Conservation (phyloP, 164 flowering plant genomes). For the Sedum album region DNA sequence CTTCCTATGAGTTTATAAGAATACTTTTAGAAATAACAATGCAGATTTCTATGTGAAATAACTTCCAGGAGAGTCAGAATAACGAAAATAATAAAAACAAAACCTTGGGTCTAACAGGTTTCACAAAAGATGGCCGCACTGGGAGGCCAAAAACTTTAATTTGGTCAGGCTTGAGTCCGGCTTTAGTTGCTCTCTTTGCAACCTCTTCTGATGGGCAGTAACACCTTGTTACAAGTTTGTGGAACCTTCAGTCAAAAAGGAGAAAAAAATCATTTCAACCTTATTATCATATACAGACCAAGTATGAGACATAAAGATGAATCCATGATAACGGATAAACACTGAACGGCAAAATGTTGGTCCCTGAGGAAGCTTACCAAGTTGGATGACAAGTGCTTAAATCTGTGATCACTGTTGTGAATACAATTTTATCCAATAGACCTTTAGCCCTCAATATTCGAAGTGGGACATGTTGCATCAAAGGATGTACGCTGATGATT, state of each 20-base stretch:
- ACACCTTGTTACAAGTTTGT: conserved; percentile 96
- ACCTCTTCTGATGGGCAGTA: conserved; percentile 91
- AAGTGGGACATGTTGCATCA: conserved; percentile 98
- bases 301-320: not conserved
- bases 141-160: conserved; percentile 95
- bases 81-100: not conserved
- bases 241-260: conserved; percentile 58
- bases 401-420: conserved; percentile 96
- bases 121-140: conserved; percentile 91
- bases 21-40: not conserved
- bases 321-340: not conserved
- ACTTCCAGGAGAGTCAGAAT: not conserved
- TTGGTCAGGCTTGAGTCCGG: conserved; percentile 80
- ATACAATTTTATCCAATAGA: conserved; percentile 79
- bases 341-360: not conserved
- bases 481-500: conserved; percentile 94
- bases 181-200: conserved; percentile 78
- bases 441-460: conserved; percentile 77
- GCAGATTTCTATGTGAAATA: not conserved
- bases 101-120: conserved; percentile 87
- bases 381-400: conserved; percentile 98
- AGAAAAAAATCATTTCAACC: not conserved
- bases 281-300: not conserved
- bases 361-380: conserved; percentile 53
- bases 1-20: conserved; percentile 29